phyloP scores from a whole-genome alignment of 768 basidiomycete genomes.

The Hortiboletus flavorubellus region DNA sequence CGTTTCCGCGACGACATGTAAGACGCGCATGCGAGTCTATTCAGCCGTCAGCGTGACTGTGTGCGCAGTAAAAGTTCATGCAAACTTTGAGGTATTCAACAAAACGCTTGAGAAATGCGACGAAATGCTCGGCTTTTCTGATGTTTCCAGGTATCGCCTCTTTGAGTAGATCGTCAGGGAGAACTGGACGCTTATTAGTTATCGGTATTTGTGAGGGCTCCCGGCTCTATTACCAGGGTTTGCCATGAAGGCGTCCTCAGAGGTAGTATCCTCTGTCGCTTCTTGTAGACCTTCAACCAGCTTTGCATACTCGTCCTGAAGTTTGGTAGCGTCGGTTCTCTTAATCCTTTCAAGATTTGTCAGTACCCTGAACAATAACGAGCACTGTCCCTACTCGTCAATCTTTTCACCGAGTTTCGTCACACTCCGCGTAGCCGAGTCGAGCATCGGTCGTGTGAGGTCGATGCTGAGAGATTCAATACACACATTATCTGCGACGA shows the following conservation, averaged over 20 bases:
- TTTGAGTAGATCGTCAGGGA: constrained; percentile 91
- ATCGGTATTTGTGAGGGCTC: neutral
- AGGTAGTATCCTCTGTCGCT: constrained; percentile 48
- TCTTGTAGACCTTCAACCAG: constrained; percentile 93
- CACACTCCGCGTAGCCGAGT: constrained; percentile 88
- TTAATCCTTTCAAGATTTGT: constrained; percentile 66
- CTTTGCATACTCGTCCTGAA: constrained; percentile 95
- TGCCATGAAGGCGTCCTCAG: constrained; percentile 83
- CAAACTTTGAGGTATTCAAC: constrained; percentile 96
- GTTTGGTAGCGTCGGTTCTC: constrained; percentile 84
- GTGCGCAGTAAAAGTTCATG: neutral
- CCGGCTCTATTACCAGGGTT: constrained; percentile 64
- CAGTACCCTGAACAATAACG: neutral
- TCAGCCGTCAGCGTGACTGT: constrained; percentile 10
- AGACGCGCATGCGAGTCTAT: constrained; percentile 97
- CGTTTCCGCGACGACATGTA: constrained; percentile 98
- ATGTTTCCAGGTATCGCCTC: constrained; percentile 99
- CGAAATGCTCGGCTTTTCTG: constrained; percentile 97
- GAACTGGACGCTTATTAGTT: constrained; percentile 44
- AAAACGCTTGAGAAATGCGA: constrained; percentile 96
- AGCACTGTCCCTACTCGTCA: constrained; percentile 67
- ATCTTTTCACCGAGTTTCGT: constrained; percentile 85
- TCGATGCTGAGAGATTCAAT: constrained; percentile 98
- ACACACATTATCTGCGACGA: constrained; percentile 83
- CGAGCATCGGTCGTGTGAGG: constrained; percentile 94